phyloP scores from a whole-genome alignment of 2,329 filamentous ascomycete genomes.

The Colletotrichum sublineola region DNA sequence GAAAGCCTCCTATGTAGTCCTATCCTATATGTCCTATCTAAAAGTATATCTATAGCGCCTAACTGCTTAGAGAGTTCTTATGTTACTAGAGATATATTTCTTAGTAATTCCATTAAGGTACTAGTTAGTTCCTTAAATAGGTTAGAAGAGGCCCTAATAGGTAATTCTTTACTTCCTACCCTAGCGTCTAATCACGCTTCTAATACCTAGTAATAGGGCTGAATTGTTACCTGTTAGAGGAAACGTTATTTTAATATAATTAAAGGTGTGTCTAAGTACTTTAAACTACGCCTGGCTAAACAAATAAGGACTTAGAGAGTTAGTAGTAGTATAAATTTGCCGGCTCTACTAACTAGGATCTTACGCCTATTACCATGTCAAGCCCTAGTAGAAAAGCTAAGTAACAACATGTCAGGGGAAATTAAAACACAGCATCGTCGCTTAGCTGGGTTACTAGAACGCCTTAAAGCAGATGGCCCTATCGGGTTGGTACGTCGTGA shows the following conservation, averaged over 20 bases:
- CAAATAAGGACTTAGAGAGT: neutral
- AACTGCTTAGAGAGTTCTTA: neutral
- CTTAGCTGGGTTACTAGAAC: neutral
- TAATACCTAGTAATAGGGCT: neutral
- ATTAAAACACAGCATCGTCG: neutral
- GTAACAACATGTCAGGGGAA: neutral
- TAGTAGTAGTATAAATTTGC: neutral
- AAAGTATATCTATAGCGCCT: neutral
- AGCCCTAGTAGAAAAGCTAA: neutral
- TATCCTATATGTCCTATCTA: neutral
- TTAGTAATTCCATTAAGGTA: neutral
- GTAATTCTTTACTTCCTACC: constrained; percentile 4
- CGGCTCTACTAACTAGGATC: constrained; percentile 9
- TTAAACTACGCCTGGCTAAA: neutral
- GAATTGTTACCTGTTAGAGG: neutral
- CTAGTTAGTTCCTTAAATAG: neutral
- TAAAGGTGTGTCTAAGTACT: neutral
- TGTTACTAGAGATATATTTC: neutral
- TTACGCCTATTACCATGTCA: neutral
- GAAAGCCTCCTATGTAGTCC: neutral
- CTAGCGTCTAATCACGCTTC: constrained; percentile 9
- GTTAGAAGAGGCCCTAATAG: constrained; percentile 4
- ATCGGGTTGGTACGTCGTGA: neutral
- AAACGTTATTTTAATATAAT: neutral
- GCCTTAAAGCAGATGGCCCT: neutral